Base-by-base conservation (phyloP, 257 asterid species). In the Eucommia ulmoides region DNA sequence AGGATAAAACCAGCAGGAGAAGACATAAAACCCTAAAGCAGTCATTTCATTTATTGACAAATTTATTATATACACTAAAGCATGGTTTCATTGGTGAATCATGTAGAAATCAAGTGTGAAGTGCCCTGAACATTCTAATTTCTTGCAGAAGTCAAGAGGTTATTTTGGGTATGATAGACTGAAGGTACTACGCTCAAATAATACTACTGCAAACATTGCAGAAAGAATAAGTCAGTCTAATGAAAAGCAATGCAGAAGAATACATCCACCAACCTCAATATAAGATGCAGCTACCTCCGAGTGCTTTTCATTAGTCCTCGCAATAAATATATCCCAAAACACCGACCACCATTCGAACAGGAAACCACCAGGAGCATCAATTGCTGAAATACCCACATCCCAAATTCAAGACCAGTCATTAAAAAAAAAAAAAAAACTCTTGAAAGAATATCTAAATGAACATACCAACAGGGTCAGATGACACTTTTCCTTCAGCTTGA, bases 291-390 rank as follows among this genome's bases (percentile, higher is more conserved):
- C 97, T 59, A 91, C 95, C 52, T 91, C 99, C 1, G 99, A 91
- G 64, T 91, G 99, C 76, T 91, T 91, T 65, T 91, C 99, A 61
- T 91, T 91, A 26, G 96, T 91, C 82, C 99, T 70, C 21, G 97
- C 99, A 52, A 91, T 91, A 41, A 91, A 91, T 64, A 91, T 91
- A 70, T 91, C 99, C 99, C 99, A 91, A 58, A 91, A 91, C 22
- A 91, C 99, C 0, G 99, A 91, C 99, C 99, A 91, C 97, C 99
- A 91, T 56, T 91, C 99, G 20, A 91, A 91, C 25, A 91, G 84
- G 70, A 91, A 91, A 21, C 99, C 99, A 56, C 99, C 99, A 22
- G 99, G 99, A 49, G 99, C 99, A 77, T 91, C 99, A 18, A 91
- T 91, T 53, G 99, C 99, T 91, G 84, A 61, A 71, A 56, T 42